Evolutionary conservation across 495 filamentous ascomycete species (phyloP).

Genomic region (Lophiotrema nucula): DNA sequence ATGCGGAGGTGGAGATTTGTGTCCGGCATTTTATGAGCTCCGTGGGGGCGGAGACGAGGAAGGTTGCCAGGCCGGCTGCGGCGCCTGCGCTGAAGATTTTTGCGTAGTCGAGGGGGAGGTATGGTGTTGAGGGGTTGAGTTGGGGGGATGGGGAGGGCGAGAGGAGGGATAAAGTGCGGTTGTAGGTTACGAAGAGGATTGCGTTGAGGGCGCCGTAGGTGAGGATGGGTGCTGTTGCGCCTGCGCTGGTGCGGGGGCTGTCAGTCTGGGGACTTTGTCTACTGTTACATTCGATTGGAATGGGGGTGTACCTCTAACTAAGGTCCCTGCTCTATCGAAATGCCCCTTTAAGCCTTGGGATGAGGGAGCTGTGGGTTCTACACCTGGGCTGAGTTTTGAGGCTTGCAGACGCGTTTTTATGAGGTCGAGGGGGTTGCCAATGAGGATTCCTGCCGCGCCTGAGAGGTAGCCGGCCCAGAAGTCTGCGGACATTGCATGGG

Average conservation of each 20-base stretch:
- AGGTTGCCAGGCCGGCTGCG: conserved; percentile 74
- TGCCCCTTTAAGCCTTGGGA: conserved; percentile 35
- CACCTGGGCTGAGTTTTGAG: conserved; percentile 30
- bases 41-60: conserved; percentile 76
- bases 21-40: conserved; percentile 85
- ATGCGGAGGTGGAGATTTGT: conserved; percentile 51
- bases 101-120: conserved; percentile 40
- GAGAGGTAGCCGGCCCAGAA: conserved; percentile 87
- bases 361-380: conserved; percentile 1
- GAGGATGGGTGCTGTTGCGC: conserved; percentile 75
- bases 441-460: conserved; percentile 76
- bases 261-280: too few relatives aligned
- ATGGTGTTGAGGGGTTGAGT: too few relatives aligned
- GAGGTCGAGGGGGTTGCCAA: conserved; percentile 85
- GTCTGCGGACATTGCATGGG: conserved; percentile 66
- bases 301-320: conserved; percentile 58
- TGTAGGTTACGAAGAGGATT: conserved; percentile 81
- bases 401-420: conserved; percentile 83
- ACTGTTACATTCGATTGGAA: too few relatives aligned
- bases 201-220: conserved; percentile 89
- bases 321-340: conserved; percentile 48
- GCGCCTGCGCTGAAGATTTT: conserved; percentile 75
- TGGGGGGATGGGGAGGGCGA: conserved; percentile 36
- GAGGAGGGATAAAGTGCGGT: conserved; percentile 65
- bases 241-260: conserved; percentile 46